phyloP scores from a whole-genome alignment of 1,139 yeast species.

The Zygoascus sp. region DNA sequence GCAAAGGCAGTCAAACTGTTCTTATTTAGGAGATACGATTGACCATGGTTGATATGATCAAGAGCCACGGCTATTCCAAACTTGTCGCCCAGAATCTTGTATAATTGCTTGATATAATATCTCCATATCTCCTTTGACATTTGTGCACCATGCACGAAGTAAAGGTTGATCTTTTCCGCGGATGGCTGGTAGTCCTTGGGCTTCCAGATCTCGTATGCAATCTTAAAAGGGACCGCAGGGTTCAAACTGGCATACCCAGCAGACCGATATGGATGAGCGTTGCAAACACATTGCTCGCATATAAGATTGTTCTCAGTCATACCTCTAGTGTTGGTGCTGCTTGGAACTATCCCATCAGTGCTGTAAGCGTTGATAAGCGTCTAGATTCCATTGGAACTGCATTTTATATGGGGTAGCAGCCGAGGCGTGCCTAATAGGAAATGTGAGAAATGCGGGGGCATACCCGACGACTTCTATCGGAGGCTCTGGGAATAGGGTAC shows the following conservation, averaged over 20 bases:
- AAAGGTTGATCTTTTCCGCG: conserved; percentile 42
- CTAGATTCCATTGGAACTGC: too few species aligned
- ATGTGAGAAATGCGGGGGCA: too few species aligned
- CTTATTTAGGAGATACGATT: conserved; percentile 52
- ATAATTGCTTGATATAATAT: conserved; percentile 47
- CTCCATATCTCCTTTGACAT: conserved; percentile 64
- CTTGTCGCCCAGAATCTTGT: conserved; percentile 28
- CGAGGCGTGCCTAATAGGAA: too few species aligned
- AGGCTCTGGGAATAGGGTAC: too few species aligned
- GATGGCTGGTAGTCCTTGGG: conserved; percentile 11
- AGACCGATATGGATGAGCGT: conserved; percentile 28
- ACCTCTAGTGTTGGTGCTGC: too few species aligned
- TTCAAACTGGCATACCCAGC: conserved; percentile 19
- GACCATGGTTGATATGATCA: conserved; percentile 67
- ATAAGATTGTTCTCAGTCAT: too few species aligned
- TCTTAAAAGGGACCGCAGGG: conserved; percentile 24
- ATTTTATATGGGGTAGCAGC: too few species aligned
- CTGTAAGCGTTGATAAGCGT: too few species aligned
- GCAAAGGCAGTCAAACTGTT: conserved; percentile 50
- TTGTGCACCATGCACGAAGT: conserved; percentile 68
- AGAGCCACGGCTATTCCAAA: conserved; percentile 45
- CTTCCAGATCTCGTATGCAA: conserved; percentile 25
- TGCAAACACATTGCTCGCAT: conserved; percentile 16
- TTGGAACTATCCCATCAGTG: too few species aligned
- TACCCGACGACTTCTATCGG: too few species aligned